These are phyloP conservation scores for Candida ponderosae DNA, from an alignment of 805 yeast genomes.

Conservation along the genomic window DNA sequence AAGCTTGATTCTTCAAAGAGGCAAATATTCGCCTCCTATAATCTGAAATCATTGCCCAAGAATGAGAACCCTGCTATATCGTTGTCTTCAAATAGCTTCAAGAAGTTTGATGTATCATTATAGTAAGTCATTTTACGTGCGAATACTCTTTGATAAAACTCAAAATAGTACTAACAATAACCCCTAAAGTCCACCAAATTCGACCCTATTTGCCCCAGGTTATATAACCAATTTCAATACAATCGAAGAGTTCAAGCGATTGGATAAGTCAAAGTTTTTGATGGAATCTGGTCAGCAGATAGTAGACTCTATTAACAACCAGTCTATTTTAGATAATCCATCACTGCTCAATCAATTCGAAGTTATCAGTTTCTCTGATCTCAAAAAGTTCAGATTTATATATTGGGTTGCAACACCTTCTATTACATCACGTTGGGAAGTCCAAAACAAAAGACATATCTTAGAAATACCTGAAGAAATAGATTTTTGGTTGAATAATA, in stretches of 20 bases:
- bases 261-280: conserved; percentile 58
- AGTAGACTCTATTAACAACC: conserved; percentile 22
- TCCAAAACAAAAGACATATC: conserved; percentile 2
- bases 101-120: conserved; percentile 3
- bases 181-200: conserved; percentile 8
- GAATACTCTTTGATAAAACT: not conserved
- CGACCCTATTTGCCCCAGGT: conserved; percentile 28
- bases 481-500: conserved; percentile 7
- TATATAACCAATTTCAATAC: conserved; percentile 62
- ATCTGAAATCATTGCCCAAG: conserved; percentile 19
- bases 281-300: conserved; percentile 28
- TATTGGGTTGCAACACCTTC: conserved; percentile 89
- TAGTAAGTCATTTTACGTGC: conserved; percentile 3
- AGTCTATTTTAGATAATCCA: conserved; percentile 31
- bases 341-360: conserved; percentile 33
- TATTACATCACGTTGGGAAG: conserved; percentile 44
- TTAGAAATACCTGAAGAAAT: conserved; percentile 7
- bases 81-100: conserved; percentile 23
- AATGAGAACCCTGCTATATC: conserved; percentile 24
- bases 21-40: conserved; percentile 19
- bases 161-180: not conserved
- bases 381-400: conserved; percentile 78
- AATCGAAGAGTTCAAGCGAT: conserved; percentile 69
- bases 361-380: conserved; percentile 71
- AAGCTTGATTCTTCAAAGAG: conserved; percentile 38